Percentiles rank a stretch among this genome's conserved stretches.
Evolutionary conservation across 208 protist genomes (phyloP).

Genomic region (Wallacemonas sp.): DNA sequence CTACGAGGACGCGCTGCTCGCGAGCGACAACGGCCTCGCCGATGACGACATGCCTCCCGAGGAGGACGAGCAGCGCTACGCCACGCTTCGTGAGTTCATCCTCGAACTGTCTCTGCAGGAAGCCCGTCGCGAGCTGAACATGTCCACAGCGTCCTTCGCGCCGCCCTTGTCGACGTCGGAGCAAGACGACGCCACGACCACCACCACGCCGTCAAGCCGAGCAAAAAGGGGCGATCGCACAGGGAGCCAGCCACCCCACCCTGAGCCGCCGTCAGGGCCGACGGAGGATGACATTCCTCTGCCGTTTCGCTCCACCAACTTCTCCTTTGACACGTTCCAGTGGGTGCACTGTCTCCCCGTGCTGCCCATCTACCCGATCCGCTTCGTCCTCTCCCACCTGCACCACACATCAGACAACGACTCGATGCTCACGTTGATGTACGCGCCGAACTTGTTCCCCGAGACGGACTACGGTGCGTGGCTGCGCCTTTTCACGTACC

Average conservation of each 20-base stretch:
- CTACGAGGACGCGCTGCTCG: neutral
- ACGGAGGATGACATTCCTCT: neutral
- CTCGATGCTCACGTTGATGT: constrained; percentile 44
- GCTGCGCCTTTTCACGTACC: constrained; percentile 20
- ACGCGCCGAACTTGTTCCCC: constrained; percentile 59
- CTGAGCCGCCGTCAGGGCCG: neutral
- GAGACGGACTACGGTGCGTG: constrained; percentile 54
- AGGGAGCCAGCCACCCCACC: no score
- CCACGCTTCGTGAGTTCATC: constrained; percentile 18
- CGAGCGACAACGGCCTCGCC: neutral
- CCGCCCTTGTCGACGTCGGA: no score
- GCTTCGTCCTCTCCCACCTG: constrained; percentile 19
- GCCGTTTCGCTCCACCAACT: neutral
- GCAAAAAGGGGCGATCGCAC: no score
- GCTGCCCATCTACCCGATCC: constrained; percentile 29
- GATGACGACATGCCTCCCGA: neutral
- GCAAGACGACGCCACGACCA: neutral
- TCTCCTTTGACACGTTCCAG: constrained; percentile 14
- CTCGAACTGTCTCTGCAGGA: neutral
- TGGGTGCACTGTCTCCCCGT: constrained; percentile 27
- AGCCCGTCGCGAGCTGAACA: neutral
- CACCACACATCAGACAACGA: constrained; percentile 33
- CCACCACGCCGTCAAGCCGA: neutral
- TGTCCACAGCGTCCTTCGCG: neutral
- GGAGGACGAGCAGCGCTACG: neutral